Base-by-base conservation (phyloP, 2,329 filamentous ascomycete genomes). In the Aschersonia sp. region DNA sequence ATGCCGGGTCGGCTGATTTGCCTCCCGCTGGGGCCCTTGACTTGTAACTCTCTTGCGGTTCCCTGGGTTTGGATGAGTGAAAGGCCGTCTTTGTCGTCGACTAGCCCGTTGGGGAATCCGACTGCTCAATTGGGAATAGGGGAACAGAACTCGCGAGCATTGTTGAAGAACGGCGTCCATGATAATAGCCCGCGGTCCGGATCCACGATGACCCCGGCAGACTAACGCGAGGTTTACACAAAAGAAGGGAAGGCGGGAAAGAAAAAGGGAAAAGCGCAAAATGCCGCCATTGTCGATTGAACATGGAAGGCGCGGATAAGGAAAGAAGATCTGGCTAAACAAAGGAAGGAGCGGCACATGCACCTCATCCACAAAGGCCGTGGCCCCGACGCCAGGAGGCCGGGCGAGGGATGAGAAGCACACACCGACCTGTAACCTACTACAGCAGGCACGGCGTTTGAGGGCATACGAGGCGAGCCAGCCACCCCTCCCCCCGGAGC, bases 1-100 rank as follows among this genome's bases (percentile, higher is more conserved):
- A 45, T 47, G 43, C 44, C 40, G 46, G 39, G 40, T 42, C 46
- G 43, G 46, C 31, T 47, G 49, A 40, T 44, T 50, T 41, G 44
- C 44, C 40, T 50, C 44, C 40, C 43, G 32, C 29, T 45, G 8
- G 12, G 33, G 33, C 33, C 33, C 33, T 37, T 37, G 8, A 37
- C 33, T 37, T 37, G 33, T 37, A 37, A 37, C 33, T 37, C 12
- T 37, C 33, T 37, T 12, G 33, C 33, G 33, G 33, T 37, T 37
- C 33, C 33, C 33, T 37, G 12, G 33, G 33, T 37, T 37, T 37
- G 33, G 33, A 37, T 37, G 33, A 12, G 12, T 37, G 33, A 37
- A 37, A 37, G 33, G 8, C 12, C 12, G 12, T 37, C 33, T 9
- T 37, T 37, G 33, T 9, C 33, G 33, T 37, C 33, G 33, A 12